Conservation (phyloP, 75 land plant genomes). For the Pseudotsuga menziesii region DNA sequence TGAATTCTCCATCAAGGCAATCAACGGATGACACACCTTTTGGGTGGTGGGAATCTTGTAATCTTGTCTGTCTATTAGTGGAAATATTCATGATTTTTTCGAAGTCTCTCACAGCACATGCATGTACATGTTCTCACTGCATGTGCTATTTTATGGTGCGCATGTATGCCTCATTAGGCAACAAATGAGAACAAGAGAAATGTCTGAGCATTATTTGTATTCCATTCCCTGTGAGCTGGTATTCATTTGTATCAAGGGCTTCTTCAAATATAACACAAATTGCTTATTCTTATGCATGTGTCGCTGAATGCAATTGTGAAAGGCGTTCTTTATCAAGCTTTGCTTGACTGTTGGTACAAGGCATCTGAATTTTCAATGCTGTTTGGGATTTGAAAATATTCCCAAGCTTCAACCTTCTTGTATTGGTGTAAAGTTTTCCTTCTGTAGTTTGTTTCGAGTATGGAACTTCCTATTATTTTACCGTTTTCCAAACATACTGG, state of each 20-base stretch:
- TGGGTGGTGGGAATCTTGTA: constrained; percentile 3
- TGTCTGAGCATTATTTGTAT: constrained; percentile 12
- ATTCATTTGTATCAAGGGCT: constrained; percentile 8
- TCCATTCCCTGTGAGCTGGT: constrained; percentile 7
- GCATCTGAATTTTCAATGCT: too few relatives aligned
- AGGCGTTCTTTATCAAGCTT: too few relatives aligned
- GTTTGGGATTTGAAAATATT: too few relatives aligned
- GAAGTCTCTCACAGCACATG: not conserved
- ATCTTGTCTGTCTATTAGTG: not conserved
- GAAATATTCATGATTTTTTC: constrained; percentile 4
- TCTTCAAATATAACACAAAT: constrained; percentile 4
- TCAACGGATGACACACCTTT: constrained; percentile 3
- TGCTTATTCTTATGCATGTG: not conserved
- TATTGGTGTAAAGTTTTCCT: too few relatives aligned
- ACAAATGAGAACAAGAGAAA: constrained; percentile 2
- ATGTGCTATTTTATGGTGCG: constrained; percentile 1
- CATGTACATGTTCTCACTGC: constrained; percentile 1
- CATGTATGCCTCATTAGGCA: constrained; percentile 10
- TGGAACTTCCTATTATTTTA: too few relatives aligned
- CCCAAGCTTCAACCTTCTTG: too few relatives aligned
- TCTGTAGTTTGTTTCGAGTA: too few relatives aligned
- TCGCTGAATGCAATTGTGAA: too few relatives aligned
- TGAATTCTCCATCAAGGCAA: constrained; percentile 5
- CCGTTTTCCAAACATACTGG: too few relatives aligned
- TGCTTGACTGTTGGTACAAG: too few relatives aligned